Conservation (phyloP, 129 eudicot species). For the Flaveria robusta region DNA sequence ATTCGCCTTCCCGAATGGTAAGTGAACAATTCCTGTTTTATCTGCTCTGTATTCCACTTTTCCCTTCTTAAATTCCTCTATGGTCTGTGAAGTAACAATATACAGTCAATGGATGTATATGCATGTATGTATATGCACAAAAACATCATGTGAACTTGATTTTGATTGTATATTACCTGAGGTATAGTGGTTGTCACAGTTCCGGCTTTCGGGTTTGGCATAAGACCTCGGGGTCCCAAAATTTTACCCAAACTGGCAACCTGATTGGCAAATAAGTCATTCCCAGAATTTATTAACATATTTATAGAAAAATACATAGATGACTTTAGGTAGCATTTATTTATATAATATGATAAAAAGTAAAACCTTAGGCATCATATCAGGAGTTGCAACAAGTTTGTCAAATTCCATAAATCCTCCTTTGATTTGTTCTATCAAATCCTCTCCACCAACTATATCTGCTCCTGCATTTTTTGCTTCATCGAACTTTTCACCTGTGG, state of each 20-base stretch:
- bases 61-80: constrained; percentile 88
- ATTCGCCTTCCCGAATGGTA: constrained; percentile 81
- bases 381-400: constrained; percentile 93
- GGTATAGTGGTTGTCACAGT: constrained; percentile 83
- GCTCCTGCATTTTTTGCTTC: constrained; percentile 98
- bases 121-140: background rate
- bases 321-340: background rate
- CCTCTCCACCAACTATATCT: constrained; percentile 93
- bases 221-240: constrained; percentile 95
- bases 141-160: background rate
- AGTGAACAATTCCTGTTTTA: constrained; percentile 94
- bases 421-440: constrained; percentile 84
- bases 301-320: background rate
- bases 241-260: constrained; percentile 86
- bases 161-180: constrained; percentile 53
- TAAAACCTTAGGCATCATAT: constrained; percentile 98
- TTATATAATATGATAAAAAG: background rate
- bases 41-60: constrained; percentile 94
- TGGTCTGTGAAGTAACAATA: constrained; percentile 51
- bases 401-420: constrained; percentile 96
- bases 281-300: background rate
- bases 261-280: constrained; percentile 39
- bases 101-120: constrained; percentile 13
- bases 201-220: constrained; percentile 99
- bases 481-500: constrained; percentile 86